Base-by-base conservation (phyloP, 2,329 filamentous ascomycete genomes). In the Cytospora chrysosperma region DNA sequence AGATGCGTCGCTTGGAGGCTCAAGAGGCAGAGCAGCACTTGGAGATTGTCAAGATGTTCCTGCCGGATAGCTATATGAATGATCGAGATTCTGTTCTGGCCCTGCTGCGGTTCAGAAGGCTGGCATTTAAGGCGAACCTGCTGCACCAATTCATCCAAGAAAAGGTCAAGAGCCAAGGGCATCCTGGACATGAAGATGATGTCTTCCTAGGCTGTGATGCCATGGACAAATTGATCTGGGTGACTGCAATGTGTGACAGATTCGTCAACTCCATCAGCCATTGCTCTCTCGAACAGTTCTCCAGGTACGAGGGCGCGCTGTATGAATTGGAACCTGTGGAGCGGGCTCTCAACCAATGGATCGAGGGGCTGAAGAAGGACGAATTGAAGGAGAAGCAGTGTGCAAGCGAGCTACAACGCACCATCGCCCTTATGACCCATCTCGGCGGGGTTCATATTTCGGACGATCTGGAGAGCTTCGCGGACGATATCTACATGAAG, bases 241-340 rank as follows among this genome's bases (percentile, higher is more conserved):
- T 98, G 62, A 84, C 87, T 13, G 85, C 86, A 51, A 92, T 95
- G 82, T 96, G 92, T 71, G 87, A 91, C 67, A 89, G 92, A 43
- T 95, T 97, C 69, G 87, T 90, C 73, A 90, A 87, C 65, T 88
- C 90, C 65, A 92, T 97, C 70, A 88, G 84, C 69, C 86, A 87
- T 69, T 96, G 92, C 75, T 88, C 90, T 2, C 81, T 90, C 1
- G 87, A 91, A 55, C 86, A 92, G 64, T 98, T 98, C 74, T 83
- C 85, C 53, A 87, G 82, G 67, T 95, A 92, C 69, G 89, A 92
- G 70, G 88, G 89, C 50, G 91, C 93, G 2, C 77, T 95, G 63
- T 91, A 92, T 69, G 95, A 98, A 75, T 81, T 98, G 57, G 92
- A 97, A 73, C 92, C 93, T 0, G 92, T 98, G 13, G 95, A 99